phyloP scores from a whole-genome alignment of 2,329 filamentous ascomycete species.

The Fusarium humuli region DNA sequence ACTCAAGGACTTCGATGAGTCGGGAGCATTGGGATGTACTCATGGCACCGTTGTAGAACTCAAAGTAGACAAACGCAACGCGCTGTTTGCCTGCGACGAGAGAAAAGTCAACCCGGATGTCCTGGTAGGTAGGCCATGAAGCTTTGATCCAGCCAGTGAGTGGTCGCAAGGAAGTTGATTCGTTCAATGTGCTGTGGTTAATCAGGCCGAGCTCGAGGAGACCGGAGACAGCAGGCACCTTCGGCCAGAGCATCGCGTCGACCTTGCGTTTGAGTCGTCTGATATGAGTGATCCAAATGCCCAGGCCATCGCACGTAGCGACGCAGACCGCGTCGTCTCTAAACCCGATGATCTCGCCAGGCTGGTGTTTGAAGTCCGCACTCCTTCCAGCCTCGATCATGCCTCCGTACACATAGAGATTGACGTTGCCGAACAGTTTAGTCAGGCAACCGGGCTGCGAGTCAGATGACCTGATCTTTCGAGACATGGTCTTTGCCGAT shows the following conservation, averaged over 20 bases:
- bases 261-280: conserved; percentile 30
- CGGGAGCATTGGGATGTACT: conserved; percentile 30
- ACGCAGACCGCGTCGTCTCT: conserved; percentile 17
- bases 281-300: conserved; percentile 31
- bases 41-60: conserved; percentile 37
- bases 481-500: conserved; percentile 17
- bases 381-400: conserved; percentile 7
- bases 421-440: conserved; percentile 5
- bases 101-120: conserved; percentile 21
- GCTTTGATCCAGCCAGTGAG: neutral
- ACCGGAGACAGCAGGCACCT: conserved; percentile 19
- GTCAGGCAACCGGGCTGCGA: conserved; percentile 33
- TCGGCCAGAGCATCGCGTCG: conserved; percentile 34
- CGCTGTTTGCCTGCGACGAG: neutral
- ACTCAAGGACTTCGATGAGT: conserved; percentile 26
- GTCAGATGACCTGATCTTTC: conserved; percentile 31
- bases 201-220: conserved; percentile 10
- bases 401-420: conserved; percentile 30
- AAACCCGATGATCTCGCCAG: conserved; percentile 3
- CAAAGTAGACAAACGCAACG: conserved; percentile 28
- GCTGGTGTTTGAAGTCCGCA: neutral
- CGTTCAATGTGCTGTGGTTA: neutral
- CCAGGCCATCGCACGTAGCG: conserved; percentile 23
- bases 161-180: neutral
- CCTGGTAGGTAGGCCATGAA: conserved; percentile 1